These are phyloP conservation scores for Penicillium sp. DNA, from an alignment of 2,329 filamentous ascomycete species.

Conservation along the genomic window DNA sequence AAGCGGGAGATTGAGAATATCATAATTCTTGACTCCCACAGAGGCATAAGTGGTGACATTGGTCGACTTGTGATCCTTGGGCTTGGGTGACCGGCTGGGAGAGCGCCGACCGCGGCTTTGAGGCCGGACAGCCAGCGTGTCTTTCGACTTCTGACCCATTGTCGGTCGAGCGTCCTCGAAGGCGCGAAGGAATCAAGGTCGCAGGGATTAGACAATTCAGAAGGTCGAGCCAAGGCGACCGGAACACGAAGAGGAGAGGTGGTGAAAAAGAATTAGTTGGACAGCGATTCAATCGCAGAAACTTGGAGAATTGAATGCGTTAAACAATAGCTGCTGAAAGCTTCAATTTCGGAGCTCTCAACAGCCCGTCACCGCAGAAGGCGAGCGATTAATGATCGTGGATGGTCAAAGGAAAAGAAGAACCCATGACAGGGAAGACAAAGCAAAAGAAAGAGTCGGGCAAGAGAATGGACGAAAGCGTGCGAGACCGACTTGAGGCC, in stretches of 20 bases:
- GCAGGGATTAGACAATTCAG: slow-evolving; percentile 10
- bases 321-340: slow-evolving; percentile 15
- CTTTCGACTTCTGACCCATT: slow-evolving; percentile 35
- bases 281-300: slow-evolving; percentile 2
- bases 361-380: slow-evolving; percentile 17
- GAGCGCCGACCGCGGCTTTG: slow-evolving; percentile 36
- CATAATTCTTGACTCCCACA: slow-evolving; percentile 70
- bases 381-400: slow-evolving; percentile 38
- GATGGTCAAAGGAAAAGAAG: slow-evolving; percentile 28
- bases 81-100: slow-evolving; percentile 40
- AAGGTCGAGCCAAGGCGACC: slow-evolving; percentile 4
- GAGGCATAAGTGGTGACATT: slow-evolving; percentile 44
- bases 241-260: neutral
- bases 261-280: neutral
- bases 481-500: slow-evolving; percentile 32
- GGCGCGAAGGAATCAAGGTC: slow-evolving; percentile 9
- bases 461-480: slow-evolving; percentile 32
- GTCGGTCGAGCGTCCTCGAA: slow-evolving; percentile 8
- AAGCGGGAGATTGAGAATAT: slow-evolving; percentile 80
- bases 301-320: slow-evolving; percentile 5
- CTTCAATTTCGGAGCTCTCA: slow-evolving; percentile 17
- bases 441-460: slow-evolving; percentile 20
- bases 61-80: slow-evolving; percentile 36
- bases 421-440: slow-evolving; percentile 37
- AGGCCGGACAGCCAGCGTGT: slow-evolving; percentile 38